These are phyloP conservation scores for Lepiota venenata DNA, from an alignment of 768 basidiomycete species.

Conservation along the genomic window DNA sequence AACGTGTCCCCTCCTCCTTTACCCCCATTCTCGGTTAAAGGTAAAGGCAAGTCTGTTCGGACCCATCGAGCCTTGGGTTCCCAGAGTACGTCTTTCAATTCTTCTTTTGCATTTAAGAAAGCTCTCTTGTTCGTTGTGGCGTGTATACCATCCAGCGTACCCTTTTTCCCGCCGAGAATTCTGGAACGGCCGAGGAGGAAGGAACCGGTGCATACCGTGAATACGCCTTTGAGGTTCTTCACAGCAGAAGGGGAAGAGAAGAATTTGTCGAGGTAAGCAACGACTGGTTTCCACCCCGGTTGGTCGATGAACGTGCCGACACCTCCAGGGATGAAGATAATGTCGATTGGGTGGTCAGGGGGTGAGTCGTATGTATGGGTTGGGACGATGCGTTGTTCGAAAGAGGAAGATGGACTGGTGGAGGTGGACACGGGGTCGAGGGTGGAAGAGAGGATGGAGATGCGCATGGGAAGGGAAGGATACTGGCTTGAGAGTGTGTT, in stretches of 20 bases:
- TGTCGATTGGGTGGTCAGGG: constrained; percentile 22
- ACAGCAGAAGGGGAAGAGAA: neutral
- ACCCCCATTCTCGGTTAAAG: neutral
- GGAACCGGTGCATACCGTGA: constrained; percentile 44
- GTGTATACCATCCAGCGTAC: constrained; percentile 35
- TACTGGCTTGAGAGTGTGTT: constrained; percentile 25
- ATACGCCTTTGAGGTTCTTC: constrained; percentile 12
- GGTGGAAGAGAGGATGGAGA: constrained; percentile 28
- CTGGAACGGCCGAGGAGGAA: constrained; percentile 31
- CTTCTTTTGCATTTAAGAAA: constrained; percentile 23
- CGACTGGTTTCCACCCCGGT: constrained; percentile 24
- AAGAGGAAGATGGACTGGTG: constrained; percentile 12
- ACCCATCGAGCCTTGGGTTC: constrained; percentile 45
- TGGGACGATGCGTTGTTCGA: constrained; percentile 32
- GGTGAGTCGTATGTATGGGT: constrained; percentile 30
- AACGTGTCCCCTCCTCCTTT: constrained; percentile 8
- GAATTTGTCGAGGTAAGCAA: constrained; percentile 27
- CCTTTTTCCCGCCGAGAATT: constrained; percentile 12
- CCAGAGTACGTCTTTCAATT: constrained; percentile 36
- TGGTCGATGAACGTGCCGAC: constrained; percentile 22
- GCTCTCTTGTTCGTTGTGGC: constrained; percentile 43
- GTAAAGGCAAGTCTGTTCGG: neutral
- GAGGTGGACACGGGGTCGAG: constrained; percentile 31
- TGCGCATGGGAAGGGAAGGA: constrained; percentile 19
- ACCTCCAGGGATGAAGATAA: constrained; percentile 29